Percentiles rank a stretch among this genome's conserved stretches.
Evolutionary conservation across 2,329 filamentous ascomycete genomes (phyloP).

Genomic region (Xylariales sp.): DNA sequence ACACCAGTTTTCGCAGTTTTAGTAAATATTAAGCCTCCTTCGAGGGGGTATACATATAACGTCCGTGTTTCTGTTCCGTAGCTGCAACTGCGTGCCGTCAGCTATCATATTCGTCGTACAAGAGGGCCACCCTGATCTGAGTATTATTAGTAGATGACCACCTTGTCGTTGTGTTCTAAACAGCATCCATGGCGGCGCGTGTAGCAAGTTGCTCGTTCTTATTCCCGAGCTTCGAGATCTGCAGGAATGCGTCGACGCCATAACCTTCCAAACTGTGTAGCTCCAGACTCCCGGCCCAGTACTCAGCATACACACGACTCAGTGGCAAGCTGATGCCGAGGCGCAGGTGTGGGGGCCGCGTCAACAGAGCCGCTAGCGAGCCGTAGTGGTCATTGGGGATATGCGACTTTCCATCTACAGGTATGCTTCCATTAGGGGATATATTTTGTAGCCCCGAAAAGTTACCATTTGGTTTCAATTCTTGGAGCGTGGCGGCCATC

Average conservation of each 20-base stretch:
- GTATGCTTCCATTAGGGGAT: constrained; percentile 8
- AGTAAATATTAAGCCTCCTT: not conserved
- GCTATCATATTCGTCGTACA: not conserved
- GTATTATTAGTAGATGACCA: too few relatives aligned
- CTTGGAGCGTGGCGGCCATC: constrained; percentile 93
- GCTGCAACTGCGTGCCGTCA: not conserved
- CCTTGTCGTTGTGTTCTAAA: constrained; percentile 56
- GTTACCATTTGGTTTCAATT: constrained; percentile 68
- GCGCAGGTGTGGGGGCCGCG: constrained; percentile 84
- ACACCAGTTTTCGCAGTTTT: not conserved
- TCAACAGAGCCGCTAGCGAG: constrained; percentile 83
- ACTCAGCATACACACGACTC: constrained; percentile 94
- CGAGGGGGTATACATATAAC: not conserved
- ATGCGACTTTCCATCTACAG: not conserved
- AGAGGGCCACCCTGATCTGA: constrained; percentile 25
- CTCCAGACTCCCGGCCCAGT: constrained; percentile 94
- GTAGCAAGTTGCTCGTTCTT: constrained; percentile 95
- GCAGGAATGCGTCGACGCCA: constrained; percentile 93
- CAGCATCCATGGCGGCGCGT: constrained; percentile 80
- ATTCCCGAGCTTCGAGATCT: constrained; percentile 96
- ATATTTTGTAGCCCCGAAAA: constrained; percentile 43
- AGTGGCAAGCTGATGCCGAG: constrained; percentile 94
- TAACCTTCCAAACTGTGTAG: constrained; percentile 95
- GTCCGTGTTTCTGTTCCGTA: not conserved
- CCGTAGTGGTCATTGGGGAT: constrained; percentile 56